Evolutionary conservation across 2,329 filamentous ascomycete species (phyloP), one percentile per base, ranked within the genome.

Genomic region (Fulvia fulva): DNA sequence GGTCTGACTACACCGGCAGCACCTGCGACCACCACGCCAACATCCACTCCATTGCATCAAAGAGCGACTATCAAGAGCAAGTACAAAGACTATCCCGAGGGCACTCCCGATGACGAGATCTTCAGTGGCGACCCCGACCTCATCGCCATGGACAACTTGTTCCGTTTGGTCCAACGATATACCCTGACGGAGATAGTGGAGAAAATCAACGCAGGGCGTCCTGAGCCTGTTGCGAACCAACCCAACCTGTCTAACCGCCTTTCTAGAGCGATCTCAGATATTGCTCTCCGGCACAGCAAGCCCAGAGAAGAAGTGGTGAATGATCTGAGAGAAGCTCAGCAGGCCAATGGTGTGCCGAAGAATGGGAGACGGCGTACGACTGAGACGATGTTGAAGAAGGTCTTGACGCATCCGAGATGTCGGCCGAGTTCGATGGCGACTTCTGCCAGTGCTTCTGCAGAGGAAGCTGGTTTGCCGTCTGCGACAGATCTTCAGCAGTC

Each of bases 221-320:
- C 28, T 32, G 23, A 41, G 12, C 26, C 43, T 16, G 43, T 26
- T 11, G 19, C 30, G 16, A 53, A 23, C 19, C 37, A 44, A 14
- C 50, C 41, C 1, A 19, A 37, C 12, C 26, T 57, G n/a, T 53
- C 49, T 51, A 57, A 57, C 43, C 47, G 50, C 22, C 37, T 57
- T 16, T 11, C 44, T 19, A 43, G 55, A 7, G 41, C 55, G 5
- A 22, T 51, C 19, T 14, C 28, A 16, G 21, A 41, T 2, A 47
- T 53, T 19, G 55, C 41, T 9, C n/a, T 26, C 26, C 25, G 23
- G 9, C 28, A 37, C 14, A 51, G 41, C 30, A 53, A 22, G 21
- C 19, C 21, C 21, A 22, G 41, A n/a, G 49, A 53, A 5, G 49
- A 23, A 8, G 46, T 57, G 19, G 32, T 26, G n/a, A 8, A 43